Evolutionary conservation across 2,329 filamentous ascomycete species (phyloP), one percentile per base, ranked within the genome.

Genomic region (Didymellaceae sp.): DNA sequence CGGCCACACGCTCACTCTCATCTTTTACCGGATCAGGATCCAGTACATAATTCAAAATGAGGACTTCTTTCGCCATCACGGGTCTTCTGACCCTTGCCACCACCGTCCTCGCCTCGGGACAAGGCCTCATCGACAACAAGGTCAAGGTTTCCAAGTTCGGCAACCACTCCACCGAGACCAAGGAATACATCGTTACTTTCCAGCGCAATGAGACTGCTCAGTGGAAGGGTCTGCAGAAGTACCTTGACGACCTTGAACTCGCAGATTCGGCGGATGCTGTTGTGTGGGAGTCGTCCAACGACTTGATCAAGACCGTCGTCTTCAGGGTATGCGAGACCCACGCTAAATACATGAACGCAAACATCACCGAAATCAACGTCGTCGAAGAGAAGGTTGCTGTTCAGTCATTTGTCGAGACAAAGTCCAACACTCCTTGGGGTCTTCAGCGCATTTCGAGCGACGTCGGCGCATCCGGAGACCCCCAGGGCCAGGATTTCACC

Each of bases 361-460:
- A 64, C 45, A 73, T 77, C 70, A 52, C 60, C 8, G 75, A 78
- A 33, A 63, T 80, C 43, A 65, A 63, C 4, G 46, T 71, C 8
- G 71, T 80, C 10, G 78, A 79, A 54, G 69, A 76, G 57, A 68
- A 72, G 41, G 66, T 65, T n/a, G 52, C 56, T 2, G 67, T 77
- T 41, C 53, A 66, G 41, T 68, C 65, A 5, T 68, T 63, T 18
- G 61, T 62, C 11, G 26, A 28, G 26, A 50, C 63, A 8, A 69
- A 73, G 17, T 43, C 58, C 3, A 64, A 68, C 31, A 65, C 76
- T 9, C 75, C 77, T 0, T 80, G 78, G 78, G 78, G 78, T 33
- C 68, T 80, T 7, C 72, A 78, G 59, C 72, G 76, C 46, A 74
- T 80, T 46, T 78, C 77, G 4, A 66, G 63, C 40, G 58, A 64